Evolutionary conservation across 345 rosid species (phyloP).

Genomic region (Gossypium longicalyx): DNA sequence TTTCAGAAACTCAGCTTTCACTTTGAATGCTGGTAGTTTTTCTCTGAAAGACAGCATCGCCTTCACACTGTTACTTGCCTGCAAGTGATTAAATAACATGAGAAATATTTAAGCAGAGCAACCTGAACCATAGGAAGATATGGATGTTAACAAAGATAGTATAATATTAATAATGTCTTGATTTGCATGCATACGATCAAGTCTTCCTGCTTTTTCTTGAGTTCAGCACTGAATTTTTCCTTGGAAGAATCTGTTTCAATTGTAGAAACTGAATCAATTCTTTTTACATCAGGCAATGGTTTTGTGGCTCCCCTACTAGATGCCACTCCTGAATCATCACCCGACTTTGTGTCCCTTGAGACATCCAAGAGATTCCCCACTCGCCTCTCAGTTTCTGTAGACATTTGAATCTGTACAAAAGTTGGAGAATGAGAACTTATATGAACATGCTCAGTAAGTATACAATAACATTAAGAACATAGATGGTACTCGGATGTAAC

Average conservation of each 20-base stretch:
- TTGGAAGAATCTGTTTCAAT: conserved; percentile 35
- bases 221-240: conserved; percentile 57
- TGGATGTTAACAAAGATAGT: conserved; percentile 5
- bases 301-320: conserved; percentile 35
- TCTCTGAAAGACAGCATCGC: conserved; percentile 70
- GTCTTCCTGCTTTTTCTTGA: conserved; percentile 73
- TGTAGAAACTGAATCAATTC: conserved; percentile 31
- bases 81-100: conserved; percentile 21
- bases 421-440: background rate
- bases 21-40: conserved; percentile 84
- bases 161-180: background rate
- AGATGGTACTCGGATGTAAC: conserved; percentile 26
- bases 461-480: conserved; percentile 3
- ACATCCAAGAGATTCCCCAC: conserved; percentile 70
- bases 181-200: conserved; percentile 41
- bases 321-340: conserved; percentile 31
- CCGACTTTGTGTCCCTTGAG: conserved; percentile 39
- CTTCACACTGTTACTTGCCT: conserved; percentile 53
- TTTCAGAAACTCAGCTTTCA: conserved; percentile 66
- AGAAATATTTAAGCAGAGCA: conserved; percentile 10
- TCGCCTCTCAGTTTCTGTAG: conserved; percentile 76
- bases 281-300: conserved; percentile 28
- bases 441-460: background rate
- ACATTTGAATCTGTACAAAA: conserved; percentile 74
- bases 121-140: background rate